Evolutionary conservation across 2,329 filamentous ascomycete species (phyloP).

Genomic region (Fusarium tjaetaba): DNA sequence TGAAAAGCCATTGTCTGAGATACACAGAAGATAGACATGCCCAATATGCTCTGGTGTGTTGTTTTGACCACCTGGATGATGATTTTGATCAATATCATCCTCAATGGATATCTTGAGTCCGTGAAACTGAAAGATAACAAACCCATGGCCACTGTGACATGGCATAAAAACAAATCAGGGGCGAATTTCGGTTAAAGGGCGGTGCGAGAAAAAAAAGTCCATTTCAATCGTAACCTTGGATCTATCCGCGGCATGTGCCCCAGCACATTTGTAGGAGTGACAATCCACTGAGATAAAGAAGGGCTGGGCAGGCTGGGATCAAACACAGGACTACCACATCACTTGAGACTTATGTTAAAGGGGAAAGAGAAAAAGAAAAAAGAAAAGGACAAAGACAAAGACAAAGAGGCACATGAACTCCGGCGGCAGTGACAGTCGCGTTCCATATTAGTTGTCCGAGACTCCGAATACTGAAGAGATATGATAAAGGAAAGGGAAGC

Average conservation of each 20-base stretch:
- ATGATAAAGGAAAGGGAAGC: not conserved
- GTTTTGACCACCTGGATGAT: slow-evolving; percentile 8
- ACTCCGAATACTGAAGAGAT: not conserved
- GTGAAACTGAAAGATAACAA: slow-evolving; percentile 25
- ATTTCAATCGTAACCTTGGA: slow-evolving; percentile 17
- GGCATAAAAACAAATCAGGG: slow-evolving; percentile 23
- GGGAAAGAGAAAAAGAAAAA: not conserved
- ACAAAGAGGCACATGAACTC: not conserved
- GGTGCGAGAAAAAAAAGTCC: slow-evolving; percentile 8
- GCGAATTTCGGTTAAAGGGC: slow-evolving; percentile 17
- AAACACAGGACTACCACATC: slow-evolving; percentile 9
- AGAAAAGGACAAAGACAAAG: not conserved
- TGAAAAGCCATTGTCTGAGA: not conserved
- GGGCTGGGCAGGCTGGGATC: not conserved
- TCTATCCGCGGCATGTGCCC: slow-evolving; percentile 32
- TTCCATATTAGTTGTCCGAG: not conserved
- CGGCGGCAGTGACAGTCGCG: not conserved
- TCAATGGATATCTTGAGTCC: slow-evolving; percentile 1
- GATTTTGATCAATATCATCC: slow-evolving; percentile 7
- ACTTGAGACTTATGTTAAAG: slow-evolving; percentile 2
- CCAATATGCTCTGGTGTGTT: not conserved
- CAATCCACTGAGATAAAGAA: slow-evolving; percentile 13
- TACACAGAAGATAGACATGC: not conserved
- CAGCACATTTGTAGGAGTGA: slow-evolving; percentile 2
- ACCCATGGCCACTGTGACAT: not conserved